Percentiles rank a stretch among this genome's conserved stretches.
Conservation (phyloP, 2,329 filamentous ascomycete species). For the Knufia fluminis region DNA sequence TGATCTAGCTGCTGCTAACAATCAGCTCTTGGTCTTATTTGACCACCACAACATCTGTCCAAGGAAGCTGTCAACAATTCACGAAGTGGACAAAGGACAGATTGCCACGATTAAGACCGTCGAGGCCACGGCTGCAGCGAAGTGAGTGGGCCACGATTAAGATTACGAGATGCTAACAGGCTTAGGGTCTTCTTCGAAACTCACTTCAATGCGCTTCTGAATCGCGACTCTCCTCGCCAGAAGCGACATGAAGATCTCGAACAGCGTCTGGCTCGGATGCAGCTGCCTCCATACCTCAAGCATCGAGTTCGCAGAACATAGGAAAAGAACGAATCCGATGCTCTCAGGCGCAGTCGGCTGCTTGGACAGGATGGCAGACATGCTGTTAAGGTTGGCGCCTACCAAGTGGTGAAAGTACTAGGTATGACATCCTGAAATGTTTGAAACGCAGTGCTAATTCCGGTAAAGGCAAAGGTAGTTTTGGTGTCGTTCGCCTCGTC, state of each 20-base stretch:
- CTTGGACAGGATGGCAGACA: slow-evolving; percentile 45
- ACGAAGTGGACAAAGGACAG: slow-evolving; percentile 10
- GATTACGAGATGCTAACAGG: background rate
- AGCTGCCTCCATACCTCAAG: slow-evolving; percentile 13
- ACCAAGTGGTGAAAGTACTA: slow-evolving; percentile 70
- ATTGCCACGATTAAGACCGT: slow-evolving; percentile 45
- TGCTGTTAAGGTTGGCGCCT: slow-evolving; percentile 52
- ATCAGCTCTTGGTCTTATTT: slow-evolving; percentile 6
- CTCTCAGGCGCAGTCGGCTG: slow-evolving; percentile 63
- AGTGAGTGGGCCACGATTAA: slow-evolving; percentile 30
- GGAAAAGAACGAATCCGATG: slow-evolving; percentile 57
- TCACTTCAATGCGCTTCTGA: slow-evolving; percentile 64
- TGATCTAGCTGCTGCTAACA: slow-evolving; percentile 12
- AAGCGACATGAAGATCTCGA: slow-evolving; percentile 56
- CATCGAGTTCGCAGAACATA: slow-evolving; percentile 48
- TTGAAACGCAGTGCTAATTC: background rate
- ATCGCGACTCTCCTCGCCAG: slow-evolving; percentile 48
- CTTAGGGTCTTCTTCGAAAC: slow-evolving; percentile 65
- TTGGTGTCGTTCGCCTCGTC: slow-evolving; percentile 82
- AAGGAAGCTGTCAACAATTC: slow-evolving; percentile 16
- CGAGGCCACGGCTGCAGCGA: slow-evolving; percentile 70
- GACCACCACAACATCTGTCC: background rate
- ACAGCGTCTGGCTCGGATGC: slow-evolving; percentile 42
- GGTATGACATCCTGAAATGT: slow-evolving; percentile 28
- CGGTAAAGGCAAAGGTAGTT: slow-evolving; percentile 69